Base-by-base conservation (phyloP, 495 filamentous ascomycete species). In the Penicillium chermesinum region DNA sequence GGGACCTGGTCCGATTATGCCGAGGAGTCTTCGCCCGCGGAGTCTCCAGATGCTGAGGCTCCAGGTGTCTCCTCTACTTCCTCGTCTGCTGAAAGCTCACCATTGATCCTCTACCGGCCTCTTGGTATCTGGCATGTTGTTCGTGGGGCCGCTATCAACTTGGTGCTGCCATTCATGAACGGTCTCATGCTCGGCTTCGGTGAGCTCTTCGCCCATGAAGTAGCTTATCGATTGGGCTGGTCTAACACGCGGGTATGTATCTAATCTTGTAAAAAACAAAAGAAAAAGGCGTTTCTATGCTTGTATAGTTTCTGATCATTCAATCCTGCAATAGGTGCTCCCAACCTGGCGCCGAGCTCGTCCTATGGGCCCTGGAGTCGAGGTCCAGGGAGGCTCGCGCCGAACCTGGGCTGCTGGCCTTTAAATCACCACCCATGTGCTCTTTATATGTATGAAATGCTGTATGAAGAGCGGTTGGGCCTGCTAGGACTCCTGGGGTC, bases 111-210 rank as follows among this genome's bases (percentile, higher is more conserved):
- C 25, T 99, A 97, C 76, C 79, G 83, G 25, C 88, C 89, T 13
- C 91, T 94, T 0, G 93, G 89, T 0, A 44, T 91, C 25, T 91
- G 87, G 86, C 79, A 86, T 21, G 61, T 99, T 33, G 42, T 96
- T 41, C 83, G 91, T 27, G 89, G 93, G 7, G 89, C 89, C 6
- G 89, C 89, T 3, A 97, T 99, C 69, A 99, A 99, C 64, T 72
- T 99, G 7, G 49, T 99, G 0, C 73, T 99, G 2, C 93, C 93
- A 0, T 99, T 99, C 52, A 81, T 99, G 57, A 99, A 99, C 67
- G 93, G 93, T 16, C 76, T 99, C 69, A 99, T 99, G 93, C 71
- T 99, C 45, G 93, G 93, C 4, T 95, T 99, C 60, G 93, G 93
- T 17, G 93, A 99, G 69, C 72, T 99, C 32, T 85, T 97, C 63